Evolutionary conservation across 176 grass and related monocot genomes (phyloP).

Genomic region (Oryza punctata): DNA sequence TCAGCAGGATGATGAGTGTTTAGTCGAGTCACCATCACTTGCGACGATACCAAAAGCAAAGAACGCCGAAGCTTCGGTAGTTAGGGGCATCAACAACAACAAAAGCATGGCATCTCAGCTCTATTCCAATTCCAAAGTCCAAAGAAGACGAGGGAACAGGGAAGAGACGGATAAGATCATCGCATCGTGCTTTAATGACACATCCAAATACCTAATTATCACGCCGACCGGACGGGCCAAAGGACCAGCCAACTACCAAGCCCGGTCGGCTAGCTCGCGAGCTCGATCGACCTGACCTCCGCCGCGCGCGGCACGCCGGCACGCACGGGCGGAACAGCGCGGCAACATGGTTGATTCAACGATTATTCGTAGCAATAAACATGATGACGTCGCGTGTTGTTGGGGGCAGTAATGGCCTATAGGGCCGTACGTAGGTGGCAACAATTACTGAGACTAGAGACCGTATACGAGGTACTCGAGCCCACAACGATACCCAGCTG

Average conservation of each 20-base stretch:
- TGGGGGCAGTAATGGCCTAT: not conserved
- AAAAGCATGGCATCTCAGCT: not conserved
- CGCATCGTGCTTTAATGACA: not conserved
- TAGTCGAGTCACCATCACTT: constrained; percentile 34
- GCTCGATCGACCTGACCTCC: not conserved
- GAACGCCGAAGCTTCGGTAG: not conserved
- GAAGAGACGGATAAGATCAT: not conserved
- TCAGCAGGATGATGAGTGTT: not conserved
- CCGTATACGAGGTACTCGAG: not conserved
- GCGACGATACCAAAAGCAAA: not conserved
- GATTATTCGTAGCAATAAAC: too few species aligned
- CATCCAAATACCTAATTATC: not conserved
- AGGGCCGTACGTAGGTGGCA: not conserved
- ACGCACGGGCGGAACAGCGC: constrained; percentile 6
- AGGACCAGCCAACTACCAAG: constrained; percentile 20
- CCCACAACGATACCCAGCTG: not conserved
- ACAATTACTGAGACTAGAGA: not conserved
- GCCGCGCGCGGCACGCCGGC: constrained; percentile 12
- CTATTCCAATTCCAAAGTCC: not conserved
- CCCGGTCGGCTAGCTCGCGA: not conserved
- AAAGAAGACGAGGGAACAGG: not conserved
- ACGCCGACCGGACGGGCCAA: not conserved
- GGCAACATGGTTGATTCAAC: not conserved
- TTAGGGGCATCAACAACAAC: not conserved
- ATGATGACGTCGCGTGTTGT: not conserved